Evolutionary conservation across 208 protist genomes (phyloP), one percentile per base, ranked within the genome.

Genomic region (Leishmania guyanensis): DNA sequence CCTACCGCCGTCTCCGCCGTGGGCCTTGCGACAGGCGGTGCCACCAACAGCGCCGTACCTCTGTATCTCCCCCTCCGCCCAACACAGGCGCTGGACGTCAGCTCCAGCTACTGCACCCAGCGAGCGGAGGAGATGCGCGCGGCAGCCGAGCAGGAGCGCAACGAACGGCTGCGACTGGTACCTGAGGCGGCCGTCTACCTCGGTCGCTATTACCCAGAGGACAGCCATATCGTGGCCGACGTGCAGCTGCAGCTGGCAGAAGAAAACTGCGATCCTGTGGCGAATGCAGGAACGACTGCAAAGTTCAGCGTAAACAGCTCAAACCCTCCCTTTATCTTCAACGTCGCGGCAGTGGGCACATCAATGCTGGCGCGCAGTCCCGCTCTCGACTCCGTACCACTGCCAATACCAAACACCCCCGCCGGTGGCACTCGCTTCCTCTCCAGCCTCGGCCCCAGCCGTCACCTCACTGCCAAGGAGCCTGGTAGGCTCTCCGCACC

Each of bases 191-290:
- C 77, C 20, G 36, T 69, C n/a, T 85, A 85, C 70, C 50, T 74
- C 16, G 64, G 77, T 48, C 82, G 82, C 75, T 85, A 81, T 77
- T 85, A 85, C 77, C 82, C 82, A 0, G 54, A 79, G n/a, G 64
- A 62, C 48, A 36, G 43, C 56, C 36, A 77, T 51, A 78, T 85
- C 50, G 70, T 81, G 39, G 56, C 29, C 29, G 33, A 29, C n/a
- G 9, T 81, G 65, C 76, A 48, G 64, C 43, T 51, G 36, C 76
- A 51, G 50, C 50, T 71, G 46, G n/a, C 64, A 12, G 76, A 60
- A 5, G 46, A 22, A 36, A 33, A 46, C 43, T 14, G 56, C 4
- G 50, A n/a, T 6, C 6, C 39, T 14, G 17, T n/a, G 33, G 20
- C 29, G 36, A 65, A 5, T 17, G 2, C 56, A 2, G 29, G 17